Evolutionary conservation across 2,329 filamentous ascomycete genomes (phyloP).

Genomic region (Dactylellina drechsleri): DNA sequence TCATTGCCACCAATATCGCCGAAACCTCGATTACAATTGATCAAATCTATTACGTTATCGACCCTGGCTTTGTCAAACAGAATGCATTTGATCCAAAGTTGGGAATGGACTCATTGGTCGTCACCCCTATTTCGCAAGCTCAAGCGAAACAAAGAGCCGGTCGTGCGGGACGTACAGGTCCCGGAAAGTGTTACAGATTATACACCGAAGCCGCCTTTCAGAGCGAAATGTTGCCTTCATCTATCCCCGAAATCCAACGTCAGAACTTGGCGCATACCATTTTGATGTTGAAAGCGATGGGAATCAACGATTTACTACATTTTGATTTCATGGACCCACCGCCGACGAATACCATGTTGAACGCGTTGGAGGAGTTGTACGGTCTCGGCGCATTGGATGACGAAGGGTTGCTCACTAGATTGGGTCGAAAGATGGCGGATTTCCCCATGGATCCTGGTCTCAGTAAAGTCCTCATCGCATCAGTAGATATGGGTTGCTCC

Average conservation of each 20-base stretch:
- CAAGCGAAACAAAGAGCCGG: slow-evolving; percentile 95
- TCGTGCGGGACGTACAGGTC: slow-evolving; percentile 90
- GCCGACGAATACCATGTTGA: slow-evolving; percentile 96
- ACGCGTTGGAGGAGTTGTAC: slow-evolving; percentile 93
- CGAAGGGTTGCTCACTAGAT: slow-evolving; percentile 88
- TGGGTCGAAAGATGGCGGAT: slow-evolving; percentile 96
- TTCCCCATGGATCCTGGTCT: slow-evolving; percentile 97
- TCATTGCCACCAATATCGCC: slow-evolving; percentile 98
- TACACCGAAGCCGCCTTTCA: slow-evolving; percentile 97
- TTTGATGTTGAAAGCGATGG: slow-evolving; percentile 98
- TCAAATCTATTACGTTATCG: slow-evolving; percentile 95
- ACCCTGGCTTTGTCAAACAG: slow-evolving; percentile 97
- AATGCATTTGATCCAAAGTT: slow-evolving; percentile 97
- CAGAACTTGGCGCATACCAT: slow-evolving; percentile 94
- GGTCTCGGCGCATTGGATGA: slow-evolving; percentile 91
- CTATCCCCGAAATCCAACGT: slow-evolving; percentile 94
- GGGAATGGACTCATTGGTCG: slow-evolving; percentile 95
- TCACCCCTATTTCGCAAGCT: slow-evolving; percentile 95
- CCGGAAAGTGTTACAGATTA: slow-evolving; percentile 92
- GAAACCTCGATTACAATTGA: slow-evolving; percentile 99
- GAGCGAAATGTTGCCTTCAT: slow-evolving; percentile 95
- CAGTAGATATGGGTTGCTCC: slow-evolving; percentile 86
- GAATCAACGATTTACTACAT: slow-evolving; percentile 94
- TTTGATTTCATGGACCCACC: slow-evolving; percentile 99
- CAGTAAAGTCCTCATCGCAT: slow-evolving; percentile 87